Base-by-base conservation (phyloP, 148 eudicot species). In the Arctostaphylos glauca region DNA sequence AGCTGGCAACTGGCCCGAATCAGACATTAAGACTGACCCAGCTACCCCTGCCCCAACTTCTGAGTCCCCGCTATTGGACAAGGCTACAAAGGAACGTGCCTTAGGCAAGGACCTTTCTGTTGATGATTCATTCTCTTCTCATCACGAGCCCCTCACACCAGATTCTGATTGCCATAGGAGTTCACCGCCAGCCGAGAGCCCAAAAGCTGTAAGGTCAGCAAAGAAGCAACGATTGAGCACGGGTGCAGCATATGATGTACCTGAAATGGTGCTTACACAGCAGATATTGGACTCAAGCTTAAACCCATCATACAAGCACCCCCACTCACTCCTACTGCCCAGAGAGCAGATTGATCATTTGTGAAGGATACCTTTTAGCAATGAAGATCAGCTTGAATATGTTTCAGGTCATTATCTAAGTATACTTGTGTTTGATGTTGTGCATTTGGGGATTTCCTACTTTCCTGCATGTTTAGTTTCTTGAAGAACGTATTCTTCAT, bases 41-140 rank as follows among this genome's bases (percentile, higher is more conserved):
- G 76, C 87, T 84, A 90, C 90, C 60, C 92, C 94, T 12, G 81
- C 84, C 47, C 89, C 92, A 80, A 78, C 85, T 25, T 83, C 91
- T 25, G 92, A 86, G 83, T 21, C 86, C 18, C 87, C 89, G 15
- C 73, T 80, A 5, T 41, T 78, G 71, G 89, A 90, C 52, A 88
- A 84, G 75, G 41, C 76, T 67, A 25, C 76, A 49, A 85, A 87
- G 58, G 85, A 82, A 78, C 58, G 58, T 83, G 83, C 79, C 82
- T 50, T 80, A 19, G 78, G 66, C 68, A 88, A 88, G 81, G 83
- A 87, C 72, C 56, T 76, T 73, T 83, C 90, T 16, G n/a, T 82
- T n/a, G 91, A 88, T 59, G 92, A 89, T 81, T 86, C 88, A 25
- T 81, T 84, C 59, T 84, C 87, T 55, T 87, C 89, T 43, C 87